A percentile compares a stretch with the other conserved stretches of the same genome.
phyloP scores from a whole-genome alignment of 2,329 filamentous ascomycete species.

The Hypoxylon sp. region DNA sequence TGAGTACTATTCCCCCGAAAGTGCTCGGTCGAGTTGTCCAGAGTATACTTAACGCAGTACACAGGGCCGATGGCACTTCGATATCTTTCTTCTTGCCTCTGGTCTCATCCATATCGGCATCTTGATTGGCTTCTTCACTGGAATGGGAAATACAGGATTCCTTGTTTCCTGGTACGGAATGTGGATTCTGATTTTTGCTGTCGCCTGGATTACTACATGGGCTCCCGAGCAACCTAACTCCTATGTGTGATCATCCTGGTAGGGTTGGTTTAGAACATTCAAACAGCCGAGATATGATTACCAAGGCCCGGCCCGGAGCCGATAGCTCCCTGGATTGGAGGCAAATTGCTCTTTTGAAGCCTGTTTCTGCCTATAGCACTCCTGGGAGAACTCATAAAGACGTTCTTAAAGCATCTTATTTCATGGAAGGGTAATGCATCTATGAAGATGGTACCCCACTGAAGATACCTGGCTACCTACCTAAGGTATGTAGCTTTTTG shows the following conservation, averaged over 20 bases:
- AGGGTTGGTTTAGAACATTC: neutral
- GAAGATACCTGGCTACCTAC: too few relatives aligned
- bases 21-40: neutral
- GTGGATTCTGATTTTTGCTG: slow-evolving; percentile 38
- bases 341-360: too few relatives aligned
- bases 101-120: slow-evolving; percentile 33
- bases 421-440: too few relatives aligned
- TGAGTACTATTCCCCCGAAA: slow-evolving; percentile 14
- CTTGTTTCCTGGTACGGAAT: slow-evolving; percentile 41
- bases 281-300: neutral
- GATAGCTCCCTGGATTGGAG: neutral
- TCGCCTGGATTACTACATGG: slow-evolving; percentile 38
- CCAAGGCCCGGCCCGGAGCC: neutral
- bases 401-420: too few relatives aligned
- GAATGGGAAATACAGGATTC: slow-evolving; percentile 26
- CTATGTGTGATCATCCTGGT: slow-evolving; percentile 19
- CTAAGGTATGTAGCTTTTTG: too few relatives aligned
- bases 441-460: too few relatives aligned
- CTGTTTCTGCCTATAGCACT: too few relatives aligned
- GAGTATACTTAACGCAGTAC: slow-evolving; percentile 16
- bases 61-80: slow-evolving; percentile 35
- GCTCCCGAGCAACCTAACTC: slow-evolving; percentile 26
- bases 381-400: too few relatives aligned
- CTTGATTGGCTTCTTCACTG: slow-evolving; percentile 24
- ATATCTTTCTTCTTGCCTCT: slow-evolving; percentile 33